Base-by-base conservation (phyloP, 129 eudicot species). In the Centella asiatica region DNA sequence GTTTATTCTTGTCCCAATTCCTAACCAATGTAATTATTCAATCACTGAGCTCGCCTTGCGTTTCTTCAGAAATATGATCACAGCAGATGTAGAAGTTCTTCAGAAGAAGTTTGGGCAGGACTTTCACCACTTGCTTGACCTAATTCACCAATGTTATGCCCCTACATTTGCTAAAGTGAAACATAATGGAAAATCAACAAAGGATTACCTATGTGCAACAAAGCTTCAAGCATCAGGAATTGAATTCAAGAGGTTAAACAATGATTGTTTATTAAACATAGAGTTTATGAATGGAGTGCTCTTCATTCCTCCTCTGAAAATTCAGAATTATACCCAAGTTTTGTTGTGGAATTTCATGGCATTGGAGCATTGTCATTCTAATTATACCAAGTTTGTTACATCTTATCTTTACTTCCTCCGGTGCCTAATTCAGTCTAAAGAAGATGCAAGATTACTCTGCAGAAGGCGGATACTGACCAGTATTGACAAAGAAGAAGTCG, bases 331-430 rank as follows among this genome's bases (percentile, higher is more conserved):
- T 62, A 74, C 75, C 18, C 84, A 81, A 66, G 53, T 65, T 23
- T 32, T 77, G 64, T 67, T 87, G 23, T 73, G 86, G 61, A 87
- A 87, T 63, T 72, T 87, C 34, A 65, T 87, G 6, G 92, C 93
- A 2, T 57, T 87, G 76, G 95, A 87, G 69, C 70, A 57, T 5
- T 68, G 82, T 45, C 49, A 75, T 20, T 59, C 34, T 19, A 62
- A 64, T 36, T 76, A 72, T 13, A 34, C 74, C 5, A 83, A 87
- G 66, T 61, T 69, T n/a, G 69, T 87, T 68, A 74, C 93, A 1
- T 87, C 95, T 8, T 87, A 87, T 24, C 78, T 51, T 2, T 74
- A 60, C 59, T 69, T 87, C 17, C 67, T 87, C 88, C 64, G 28
- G 42, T n/a, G 58, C 26, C 74, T 87, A n/a, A 40, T 81, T 7